Percentiles rank a stretch among this genome's conserved stretches.
Conservation (phyloP, 148 eudicot genomes). For the Rhododendron ovatum region DNA sequence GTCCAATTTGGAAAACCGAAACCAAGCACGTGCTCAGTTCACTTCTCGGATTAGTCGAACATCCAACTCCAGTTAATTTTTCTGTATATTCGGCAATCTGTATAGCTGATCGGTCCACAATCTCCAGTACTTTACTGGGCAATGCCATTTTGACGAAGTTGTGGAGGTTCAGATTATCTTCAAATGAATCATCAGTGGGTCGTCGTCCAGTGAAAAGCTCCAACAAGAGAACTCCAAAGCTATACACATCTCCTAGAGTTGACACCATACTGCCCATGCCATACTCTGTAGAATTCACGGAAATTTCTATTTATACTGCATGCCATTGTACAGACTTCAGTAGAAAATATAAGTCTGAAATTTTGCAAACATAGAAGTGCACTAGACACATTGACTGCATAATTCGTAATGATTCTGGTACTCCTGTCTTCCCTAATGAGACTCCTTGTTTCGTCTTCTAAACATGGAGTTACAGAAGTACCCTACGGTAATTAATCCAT, state of each 20-base stretch:
- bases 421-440: too few relatives aligned
- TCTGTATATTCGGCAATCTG: neutral
- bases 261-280: slow-evolving; percentile 10
- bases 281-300: slow-evolving; percentile 9
- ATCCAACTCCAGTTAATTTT: neutral
- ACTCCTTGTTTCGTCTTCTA: too few relatives aligned
- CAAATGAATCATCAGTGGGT: slow-evolving; percentile 18
- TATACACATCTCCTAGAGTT: slow-evolving; percentile 12
- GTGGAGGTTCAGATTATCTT: slow-evolving; percentile 20
- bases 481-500: too few relatives aligned
- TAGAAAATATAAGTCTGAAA: neutral
- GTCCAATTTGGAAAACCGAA: too few relatives aligned
- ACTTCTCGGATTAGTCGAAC: neutral
- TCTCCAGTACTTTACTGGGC: slow-evolving; percentile 10
- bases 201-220: slow-evolving; percentile 23
- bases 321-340: neutral
- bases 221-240: slow-evolving; percentile 24
- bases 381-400: neutral
- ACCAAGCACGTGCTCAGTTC: slow-evolving; percentile 15
- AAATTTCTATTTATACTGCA: neutral
- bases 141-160: slow-evolving; percentile 14
- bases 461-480: too few relatives aligned
- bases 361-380: neutral
- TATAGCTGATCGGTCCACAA: slow-evolving; percentile 19
- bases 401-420: neutral